phyloP scores from a whole-genome alignment of 2,329 filamentous ascomycete species.

The Phyllosticta citrichinensis region DNA sequence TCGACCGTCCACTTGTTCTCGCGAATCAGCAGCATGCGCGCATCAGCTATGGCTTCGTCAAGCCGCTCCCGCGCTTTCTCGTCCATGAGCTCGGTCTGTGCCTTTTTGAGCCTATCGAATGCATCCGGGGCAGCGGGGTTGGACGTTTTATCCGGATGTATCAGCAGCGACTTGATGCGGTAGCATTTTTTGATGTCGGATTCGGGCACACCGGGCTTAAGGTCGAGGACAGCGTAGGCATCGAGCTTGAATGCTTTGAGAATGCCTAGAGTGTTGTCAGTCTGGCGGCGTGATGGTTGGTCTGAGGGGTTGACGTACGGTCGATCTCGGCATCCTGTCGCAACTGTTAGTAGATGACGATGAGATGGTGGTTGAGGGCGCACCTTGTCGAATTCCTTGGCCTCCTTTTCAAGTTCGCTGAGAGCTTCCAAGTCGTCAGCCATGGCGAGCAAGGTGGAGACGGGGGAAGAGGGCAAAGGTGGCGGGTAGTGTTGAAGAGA shows the following conservation, averaged over 20 bases:
- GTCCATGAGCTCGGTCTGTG: slow-evolving; percentile 82
- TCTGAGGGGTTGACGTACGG: slow-evolving; percentile 33
- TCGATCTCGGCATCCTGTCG: slow-evolving; percentile 85
- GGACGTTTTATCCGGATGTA: slow-evolving; percentile 95
- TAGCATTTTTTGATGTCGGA: slow-evolving; percentile 92
- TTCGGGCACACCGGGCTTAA: slow-evolving; percentile 89
- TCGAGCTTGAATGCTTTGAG: slow-evolving; percentile 78
- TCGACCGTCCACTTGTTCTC: slow-evolving; percentile 91
- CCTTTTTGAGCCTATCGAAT: slow-evolving; percentile 93
- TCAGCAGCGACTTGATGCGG: slow-evolving; percentile 95
- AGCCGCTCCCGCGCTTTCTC: slow-evolving; percentile 81
- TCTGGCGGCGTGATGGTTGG: neutral
- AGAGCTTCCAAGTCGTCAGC: slow-evolving; percentile 48
- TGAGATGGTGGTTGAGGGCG: slow-evolving; percentile 12
- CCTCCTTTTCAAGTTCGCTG: slow-evolving; percentile 70
- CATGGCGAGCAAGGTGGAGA: slow-evolving; percentile 25
- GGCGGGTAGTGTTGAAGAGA: neutral
- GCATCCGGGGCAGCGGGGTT: slow-evolving; percentile 87
- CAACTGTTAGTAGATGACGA: neutral
- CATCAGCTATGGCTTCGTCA: slow-evolving; percentile 92
- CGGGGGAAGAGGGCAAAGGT: neutral
- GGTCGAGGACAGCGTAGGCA: slow-evolving; percentile 85
- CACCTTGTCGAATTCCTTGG: slow-evolving; percentile 86
- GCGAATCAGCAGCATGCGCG: slow-evolving; percentile 86
- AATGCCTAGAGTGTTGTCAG: slow-evolving; percentile 42